Base-by-base conservation (phyloP, 495 filamentous ascomycete species). In the Hypoxylon cercidicola region DNA sequence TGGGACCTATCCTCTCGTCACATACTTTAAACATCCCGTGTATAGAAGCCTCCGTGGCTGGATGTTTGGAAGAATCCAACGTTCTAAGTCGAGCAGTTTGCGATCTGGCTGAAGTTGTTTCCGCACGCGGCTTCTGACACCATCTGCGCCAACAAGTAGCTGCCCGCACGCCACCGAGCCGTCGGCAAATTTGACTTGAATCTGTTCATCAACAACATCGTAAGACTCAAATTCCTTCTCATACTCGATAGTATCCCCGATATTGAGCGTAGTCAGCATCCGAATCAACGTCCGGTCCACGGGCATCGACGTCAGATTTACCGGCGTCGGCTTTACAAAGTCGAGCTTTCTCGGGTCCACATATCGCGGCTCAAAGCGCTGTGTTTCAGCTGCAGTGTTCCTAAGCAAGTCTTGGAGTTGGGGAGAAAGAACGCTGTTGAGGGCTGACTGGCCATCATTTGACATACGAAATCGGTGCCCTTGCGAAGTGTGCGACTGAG, bases 121-220 rank as follows among this genome's bases (percentile, higher is more conserved):
- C 15, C 79, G 74, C 40, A 82, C 72, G 18, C 60, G 46, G 35
- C 77, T 82, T 23, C 70, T 68, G 8, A 76, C 55, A 12, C 81
- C 81, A 53, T 84, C 81, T 20, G 81, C 81, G 15, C 81, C 81
- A 12, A 84, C 72, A 11, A 84, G 66, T 0, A 84, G 44, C 12
- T 62, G 55, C 6, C 80, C 81, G 2, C 71, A 32, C 18, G 64
- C 74, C 2, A 40, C 56, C 13, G 73, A 73, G 13, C 78, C 79
- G 55, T 83, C 77, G 10, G 61, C 39, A 48, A 83, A 84, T 35
- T 54, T 63, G 6, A 73, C 77, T 6, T 58, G 70, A 4, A 81
- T 73, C n/a, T 59, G 59, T 4, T 64, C 71, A 4, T 70, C 60
- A 18, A 64, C 35, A 20, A 73, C 37, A 11, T 75, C 69, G 50